Conservation (phyloP, 2,329 filamentous ascomycete species). For the Nannizzia gypsea region DNA sequence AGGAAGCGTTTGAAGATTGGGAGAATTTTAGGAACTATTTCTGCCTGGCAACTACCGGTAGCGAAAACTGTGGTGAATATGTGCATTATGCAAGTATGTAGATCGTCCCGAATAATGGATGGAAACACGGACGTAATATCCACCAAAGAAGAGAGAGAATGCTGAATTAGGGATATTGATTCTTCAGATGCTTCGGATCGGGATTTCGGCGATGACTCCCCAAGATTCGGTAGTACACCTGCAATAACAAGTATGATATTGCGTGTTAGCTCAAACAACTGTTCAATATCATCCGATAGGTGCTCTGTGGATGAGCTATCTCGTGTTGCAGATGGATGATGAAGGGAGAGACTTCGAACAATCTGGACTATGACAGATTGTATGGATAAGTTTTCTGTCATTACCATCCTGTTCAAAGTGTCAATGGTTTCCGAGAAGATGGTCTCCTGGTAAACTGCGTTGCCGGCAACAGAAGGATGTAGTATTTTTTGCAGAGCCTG, state of each 20-base stretch:
- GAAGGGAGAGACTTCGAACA: constrained; percentile 75
- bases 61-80: constrained; percentile 90
- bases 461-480: constrained; percentile 84
- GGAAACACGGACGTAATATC: constrained; percentile 94
- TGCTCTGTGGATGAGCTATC: constrained; percentile 57
- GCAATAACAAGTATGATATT: constrained; percentile 91
- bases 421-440: constrained; percentile 98
- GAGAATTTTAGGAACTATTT: constrained; percentile 78
- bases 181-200: constrained; percentile 79
- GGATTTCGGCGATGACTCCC: constrained; percentile 45
- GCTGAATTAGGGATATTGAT: constrained; percentile 64
- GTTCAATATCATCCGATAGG: constrained; percentile 91
- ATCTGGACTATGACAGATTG: constrained; percentile 92
- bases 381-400: constrained; percentile 81
- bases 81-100: constrained; percentile 92
- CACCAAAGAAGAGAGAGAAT: constrained; percentile 75
- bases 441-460: constrained; percentile 90
- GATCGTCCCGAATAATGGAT: constrained; percentile 86
- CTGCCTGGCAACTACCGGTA: constrained; percentile 73
- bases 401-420: constrained; percentile 75
- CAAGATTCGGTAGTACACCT: constrained; percentile 65
- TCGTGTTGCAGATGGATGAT: constrained; percentile 76
- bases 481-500: constrained; percentile 89
- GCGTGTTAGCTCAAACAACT: constrained; percentile 89
- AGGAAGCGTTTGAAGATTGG: constrained; percentile 89